These are phyloP conservation scores for Mimosa bimucronata DNA, from an alignment of 306 rosid genomes.

Conservation along the genomic window DNA sequence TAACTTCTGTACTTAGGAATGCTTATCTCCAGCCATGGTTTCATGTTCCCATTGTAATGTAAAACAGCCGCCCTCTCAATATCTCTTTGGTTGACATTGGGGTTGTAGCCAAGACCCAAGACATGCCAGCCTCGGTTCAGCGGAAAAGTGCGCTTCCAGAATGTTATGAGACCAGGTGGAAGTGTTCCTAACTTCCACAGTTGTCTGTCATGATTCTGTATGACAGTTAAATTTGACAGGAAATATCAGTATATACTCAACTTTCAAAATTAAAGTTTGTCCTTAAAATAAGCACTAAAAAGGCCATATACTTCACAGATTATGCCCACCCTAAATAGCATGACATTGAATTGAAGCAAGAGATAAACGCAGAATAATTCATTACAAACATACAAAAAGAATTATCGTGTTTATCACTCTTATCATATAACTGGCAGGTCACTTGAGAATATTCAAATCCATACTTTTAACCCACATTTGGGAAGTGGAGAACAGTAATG, in stretches of 20 bases:
- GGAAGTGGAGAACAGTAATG: not conserved
- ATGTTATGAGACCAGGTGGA: slow-evolving; percentile 96
- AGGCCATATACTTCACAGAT: not conserved
- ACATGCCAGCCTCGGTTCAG: slow-evolving; percentile 81
- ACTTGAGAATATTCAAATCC: not conserved
- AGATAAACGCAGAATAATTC: not conserved
- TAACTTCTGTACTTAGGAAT: slow-evolving; percentile 76
- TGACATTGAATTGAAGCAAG: not conserved
- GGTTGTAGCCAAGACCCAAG: slow-evolving; percentile 87
- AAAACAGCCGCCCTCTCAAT: slow-evolving; percentile 81
- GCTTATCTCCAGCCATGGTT: slow-evolving; percentile 98
- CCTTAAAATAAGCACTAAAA: slow-evolving; percentile 1
- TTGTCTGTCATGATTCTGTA: slow-evolving; percentile 87
- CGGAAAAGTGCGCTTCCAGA: slow-evolving; percentile 84
- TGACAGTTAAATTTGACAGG: slow-evolving; percentile 19
- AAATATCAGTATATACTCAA: slow-evolving; percentile 33
- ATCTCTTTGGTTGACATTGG: slow-evolving; percentile 63
- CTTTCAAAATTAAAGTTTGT: not conserved
- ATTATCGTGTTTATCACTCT: not conserved
- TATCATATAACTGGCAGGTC: not conserved
- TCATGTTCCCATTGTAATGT: slow-evolving; percentile 94
- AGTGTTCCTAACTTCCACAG: slow-evolving; percentile 96
- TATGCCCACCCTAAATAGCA: too few relatives aligned
- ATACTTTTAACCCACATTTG: not conserved
- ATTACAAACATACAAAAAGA: not conserved